phyloP scores from a whole-genome alignment of 768 basidiomycete genomes.

The Dentipellis sp. region DNA sequence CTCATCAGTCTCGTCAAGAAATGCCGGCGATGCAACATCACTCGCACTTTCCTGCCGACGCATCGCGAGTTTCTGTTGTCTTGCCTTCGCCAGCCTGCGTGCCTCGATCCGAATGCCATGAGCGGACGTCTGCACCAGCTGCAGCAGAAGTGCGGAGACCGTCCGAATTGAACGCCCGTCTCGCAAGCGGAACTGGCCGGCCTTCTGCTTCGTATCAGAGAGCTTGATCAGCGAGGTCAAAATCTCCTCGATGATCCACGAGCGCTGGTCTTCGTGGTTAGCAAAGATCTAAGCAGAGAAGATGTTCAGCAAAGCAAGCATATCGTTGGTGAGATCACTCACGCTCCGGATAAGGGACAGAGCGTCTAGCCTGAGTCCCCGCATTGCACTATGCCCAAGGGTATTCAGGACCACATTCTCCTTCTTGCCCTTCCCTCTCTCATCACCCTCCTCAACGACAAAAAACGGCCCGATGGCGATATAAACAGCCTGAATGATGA shows the following conservation, averaged over 20 bases:
- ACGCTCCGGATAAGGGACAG: slow-evolving; percentile 81
- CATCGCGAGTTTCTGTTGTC: slow-evolving; percentile 52
- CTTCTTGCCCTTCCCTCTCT: slow-evolving; percentile 43
- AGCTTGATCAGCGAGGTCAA: slow-evolving; percentile 82
- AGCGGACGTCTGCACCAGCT: slow-evolving; percentile 93
- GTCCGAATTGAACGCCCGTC: slow-evolving; percentile 91
- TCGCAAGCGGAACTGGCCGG: slow-evolving; percentile 81
- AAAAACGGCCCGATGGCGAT: slow-evolving; percentile 94
- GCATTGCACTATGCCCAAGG: slow-evolving; percentile 72
- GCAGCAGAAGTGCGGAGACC: slow-evolving; percentile 85
- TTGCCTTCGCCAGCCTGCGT: slow-evolving; percentile 47
- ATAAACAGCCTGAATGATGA: slow-evolving; percentile 90
- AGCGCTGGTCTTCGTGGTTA: slow-evolving; percentile 81
- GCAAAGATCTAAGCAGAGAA: slow-evolving; percentile 66
- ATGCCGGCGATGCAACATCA: slow-evolving; percentile 27
- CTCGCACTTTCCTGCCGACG: slow-evolving; percentile 53
- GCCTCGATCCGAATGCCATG: slow-evolving; percentile 77
- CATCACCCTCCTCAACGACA: slow-evolving; percentile 61
- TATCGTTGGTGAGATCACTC: slow-evolving; percentile 20
- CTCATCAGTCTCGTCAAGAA: slow-evolving; percentile 59
- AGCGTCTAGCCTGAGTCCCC: slow-evolving; percentile 73
- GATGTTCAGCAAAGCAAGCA: slow-evolving; percentile 1
- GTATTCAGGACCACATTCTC: slow-evolving; percentile 51
- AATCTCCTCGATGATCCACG: slow-evolving; percentile 98
- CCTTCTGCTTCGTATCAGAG: slow-evolving; percentile 83